Base-by-base conservation (phyloP, 345 rosid genomes). In the Salix caprea region DNA sequence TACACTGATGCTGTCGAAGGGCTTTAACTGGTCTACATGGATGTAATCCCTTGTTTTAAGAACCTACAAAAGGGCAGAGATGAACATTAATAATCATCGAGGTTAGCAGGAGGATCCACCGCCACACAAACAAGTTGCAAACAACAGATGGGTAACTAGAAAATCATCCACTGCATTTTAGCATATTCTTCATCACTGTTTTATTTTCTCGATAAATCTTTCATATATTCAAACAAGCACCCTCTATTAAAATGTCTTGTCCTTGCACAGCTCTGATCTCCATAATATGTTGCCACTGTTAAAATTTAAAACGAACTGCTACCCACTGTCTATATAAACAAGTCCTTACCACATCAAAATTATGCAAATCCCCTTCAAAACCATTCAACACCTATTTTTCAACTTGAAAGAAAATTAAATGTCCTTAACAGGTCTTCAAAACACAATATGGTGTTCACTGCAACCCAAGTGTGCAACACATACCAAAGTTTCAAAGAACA, bases 401-500 rank as follows among this genome's bases (percentile, higher is more conserved):
- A 58, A 58, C 28, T 58, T 58, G 26, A 56, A 58, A 24, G 12
- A 58, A 58, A n/a, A n/a, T 9, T 58, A 3, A 9, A 3, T 23
- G 24, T 10, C n/a, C n/a, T 42, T 23, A 56, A 21, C 61, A n/a
- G 28, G 10, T n/a, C 62, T 58, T 58, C 28, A 15, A 13, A 62
- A 69, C 6, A 64, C 24, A 23, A 13, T 39, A 42, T 6, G 10
- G 10, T 4, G 24, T 69, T 8, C 39, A 71, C 66, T 12, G 1
- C 10, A 23, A 18, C 14, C 12, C 70, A 67, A 76, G 82, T 80
- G 36, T 21, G 46, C 70, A 52, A 56, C 23, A 74, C 91, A 72
- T 91, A 96, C 99, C 97, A 96, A 84, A 67, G 98, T 90, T 82
- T 96, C 99, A 13, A 96, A 96, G 80, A 96, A 96, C 99, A 96